These are phyloP conservation scores for Termitomyces sp. DNA, from an alignment of 768 basidiomycete species.

Conservation along the genomic window DNA sequence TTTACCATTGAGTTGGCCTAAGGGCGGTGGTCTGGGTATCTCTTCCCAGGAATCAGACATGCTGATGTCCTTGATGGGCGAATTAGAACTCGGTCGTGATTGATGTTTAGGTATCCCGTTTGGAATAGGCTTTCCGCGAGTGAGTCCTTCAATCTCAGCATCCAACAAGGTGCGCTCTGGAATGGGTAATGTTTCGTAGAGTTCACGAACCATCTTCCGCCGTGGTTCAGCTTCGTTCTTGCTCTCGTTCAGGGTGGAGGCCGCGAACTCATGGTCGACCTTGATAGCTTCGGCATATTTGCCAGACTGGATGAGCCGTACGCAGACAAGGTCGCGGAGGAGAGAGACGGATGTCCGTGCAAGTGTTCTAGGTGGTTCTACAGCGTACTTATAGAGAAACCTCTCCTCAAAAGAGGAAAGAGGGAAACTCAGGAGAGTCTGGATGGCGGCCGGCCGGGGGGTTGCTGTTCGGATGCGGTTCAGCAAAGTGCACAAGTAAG, in stretches of 20 bases:
- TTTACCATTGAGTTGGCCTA: slow-evolving; percentile 7
- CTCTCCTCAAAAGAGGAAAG: slow-evolving; percentile 61
- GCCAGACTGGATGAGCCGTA: slow-evolving; percentile 71
- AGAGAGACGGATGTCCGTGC: slow-evolving; percentile 46
- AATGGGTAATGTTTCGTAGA: slow-evolving; percentile 57
- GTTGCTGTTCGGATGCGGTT: slow-evolving; percentile 50
- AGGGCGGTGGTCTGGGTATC: slow-evolving; percentile 21
- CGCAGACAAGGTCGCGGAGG: slow-evolving; percentile 74
- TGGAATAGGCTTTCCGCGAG: slow-evolving; percentile 1
- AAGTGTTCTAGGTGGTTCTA: slow-evolving; percentile 46
- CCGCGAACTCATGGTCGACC: slow-evolving; percentile 60
- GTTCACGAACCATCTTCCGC: slow-evolving; percentile 63
- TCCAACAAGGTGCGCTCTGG: slow-evolving; percentile 64
- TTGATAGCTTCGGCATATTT: slow-evolving; percentile 70
- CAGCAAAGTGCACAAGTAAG: background rate
- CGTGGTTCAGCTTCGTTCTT: slow-evolving; percentile 45
- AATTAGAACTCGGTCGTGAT: slow-evolving; percentile 3
- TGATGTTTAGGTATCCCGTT: slow-evolving; percentile 10
- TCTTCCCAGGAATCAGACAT: slow-evolving; percentile 68
- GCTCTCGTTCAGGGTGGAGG: slow-evolving; percentile 33
- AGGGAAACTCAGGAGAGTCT: slow-evolving; percentile 60
- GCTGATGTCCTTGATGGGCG: slow-evolving; percentile 21
- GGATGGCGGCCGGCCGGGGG: slow-evolving; percentile 53
- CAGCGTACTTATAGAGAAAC: slow-evolving; percentile 51
- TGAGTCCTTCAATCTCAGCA: slow-evolving; percentile 41